Evolutionary conservation across 1,139 yeast genomes (phyloP), one percentile per base, ranked within the genome.

Genomic region (Candida sanyaensis): DNA sequence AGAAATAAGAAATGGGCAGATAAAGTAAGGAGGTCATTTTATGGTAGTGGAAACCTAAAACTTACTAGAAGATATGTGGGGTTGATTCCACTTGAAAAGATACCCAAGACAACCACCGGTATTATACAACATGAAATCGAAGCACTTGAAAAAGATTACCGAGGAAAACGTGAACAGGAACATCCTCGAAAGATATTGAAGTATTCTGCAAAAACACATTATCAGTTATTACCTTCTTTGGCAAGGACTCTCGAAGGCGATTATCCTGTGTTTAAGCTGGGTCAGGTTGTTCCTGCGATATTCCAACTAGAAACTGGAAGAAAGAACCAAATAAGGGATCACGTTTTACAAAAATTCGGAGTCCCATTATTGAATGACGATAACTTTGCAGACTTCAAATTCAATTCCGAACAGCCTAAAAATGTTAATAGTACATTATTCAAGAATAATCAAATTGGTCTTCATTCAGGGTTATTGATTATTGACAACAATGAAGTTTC

Each of bases 321-420:
- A 30, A 63, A 64, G 49, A 64, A 64, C 49, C 68, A 64, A 49
- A 59, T 64, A 30, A 45, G 68, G 37, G 67, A 64, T 38, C 68
- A 64, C 45, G 54, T 61, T 3, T 29, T 55, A 4, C 59, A 56
- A 41, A 58, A 61, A 5, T 62, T 64, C 42, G 53, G 50, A 3
- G 47, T 52, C 0, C 55, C 65, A 0, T 53, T 64, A 12, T 50
- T 64, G 33, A 64, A 64, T 48, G 68, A 64, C 42, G 66, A 63
- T 41, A 59, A 61, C 21, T 63, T 63, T 48, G 24, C 17, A 1
- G 33, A 33, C 5, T 63, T 63, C 49, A 63, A 62, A 44, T 24
- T 34, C 11, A 42, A 23, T 13, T 41, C 58, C 12, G 33, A 17
- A 6, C 17, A 12, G 10, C 30, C 42, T 1, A 33, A 26, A 6